Base-by-base conservation (phyloP, 2,329 filamentous ascomycete genomes). In the Penicillium oxalicum region DNA sequence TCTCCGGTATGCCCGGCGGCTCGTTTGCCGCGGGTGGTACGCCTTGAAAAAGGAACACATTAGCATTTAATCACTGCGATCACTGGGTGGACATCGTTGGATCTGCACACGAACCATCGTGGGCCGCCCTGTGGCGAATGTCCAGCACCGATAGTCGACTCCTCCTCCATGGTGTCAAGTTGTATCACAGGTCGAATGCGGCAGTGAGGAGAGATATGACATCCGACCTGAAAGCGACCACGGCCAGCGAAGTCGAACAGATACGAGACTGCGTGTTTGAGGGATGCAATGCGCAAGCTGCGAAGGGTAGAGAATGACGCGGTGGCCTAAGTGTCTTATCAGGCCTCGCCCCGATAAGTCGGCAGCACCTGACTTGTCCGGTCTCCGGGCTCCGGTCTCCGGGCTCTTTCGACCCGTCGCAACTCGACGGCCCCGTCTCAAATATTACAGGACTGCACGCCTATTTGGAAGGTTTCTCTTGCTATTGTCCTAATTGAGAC, bases 1-100 rank as follows among this genome's bases (percentile, higher is more conserved):
- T 91, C 81, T 47, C 93, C 91, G 51, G 70, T 70, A 37, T 71
- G 65, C 44, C 86, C 86, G 48, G 77, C 80, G 69, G 87, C 82
- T 72, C 90, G 90, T 61, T 85, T 83, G 55, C 78, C 80, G 63
- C 83, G 53, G n/a, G 38, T 52, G 52, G 53, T 56, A 54, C 65
- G 64, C 51, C 68, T 70, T 50, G 18, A 25, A 38, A 12, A 42
- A 18, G 13, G 2, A 37, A n/a, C 4, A 4, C 11, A 12, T 53
- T 12, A 58, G 37, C 29, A 29, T 13, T 9, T 1, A 12, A 28
- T 39, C 27, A 25, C 9, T 24, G 7, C 9, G n/a, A 8, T 26
- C 9, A 25, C 5, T 9, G 24, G 24, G 5, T 11, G 46, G 26
- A 37, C 13, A 5, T n/a, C 18, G 4, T 13, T 24, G 13, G 5